Evolutionary conservation across 192 early-diverging fungal species (phyloP).

Genomic region (Coemansia sp.): DNA sequence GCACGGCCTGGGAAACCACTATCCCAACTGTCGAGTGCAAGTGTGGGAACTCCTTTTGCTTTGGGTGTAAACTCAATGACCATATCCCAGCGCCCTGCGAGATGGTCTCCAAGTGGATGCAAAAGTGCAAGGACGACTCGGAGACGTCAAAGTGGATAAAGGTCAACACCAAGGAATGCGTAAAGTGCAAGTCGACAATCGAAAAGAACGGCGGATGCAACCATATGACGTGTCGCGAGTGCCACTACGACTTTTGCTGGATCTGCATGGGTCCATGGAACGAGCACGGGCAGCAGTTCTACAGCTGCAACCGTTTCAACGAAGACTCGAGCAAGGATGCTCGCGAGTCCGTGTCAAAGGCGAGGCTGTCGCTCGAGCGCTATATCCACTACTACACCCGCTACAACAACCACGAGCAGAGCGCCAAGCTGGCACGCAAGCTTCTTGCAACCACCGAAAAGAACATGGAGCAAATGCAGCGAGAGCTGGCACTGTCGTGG

Average conservation of each 20-base stretch:
- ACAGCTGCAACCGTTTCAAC: constrained; percentile 97
- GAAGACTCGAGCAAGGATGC: constrained; percentile 87
- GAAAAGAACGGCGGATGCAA: constrained; percentile 99
- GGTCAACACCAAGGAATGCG: constrained; percentile 92
- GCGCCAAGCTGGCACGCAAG: constrained; percentile 84
- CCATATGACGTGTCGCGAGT: constrained; percentile 99
- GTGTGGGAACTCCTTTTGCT: constrained; percentile 85
- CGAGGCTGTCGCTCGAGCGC: constrained; percentile 81
- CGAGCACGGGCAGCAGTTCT: constrained; percentile 94
- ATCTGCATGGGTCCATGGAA: constrained; percentile 97
- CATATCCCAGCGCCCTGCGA: constrained; percentile 88
- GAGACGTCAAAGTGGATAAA: constrained; percentile 98
- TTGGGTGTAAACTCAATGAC: constrained; percentile 81
- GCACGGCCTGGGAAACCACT: constrained; percentile 62
- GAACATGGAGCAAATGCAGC: constrained; percentile 94
- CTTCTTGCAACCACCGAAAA: constrained; percentile 50
- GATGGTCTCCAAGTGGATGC: constrained; percentile 82
- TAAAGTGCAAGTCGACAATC: constrained; percentile 91
- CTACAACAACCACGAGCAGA: constrained; percentile 97
- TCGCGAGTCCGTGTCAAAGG: constrained; percentile 83
- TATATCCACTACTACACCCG: constrained; percentile 99
- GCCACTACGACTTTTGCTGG: constrained; percentile 99
- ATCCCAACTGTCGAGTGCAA: constrained; percentile 87
- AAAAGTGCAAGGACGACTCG: constrained; percentile 97
- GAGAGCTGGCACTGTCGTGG: constrained; percentile 86